phyloP scores from a whole-genome alignment of 108 stramenopile species.

The Skeletonema potamos region DNA sequence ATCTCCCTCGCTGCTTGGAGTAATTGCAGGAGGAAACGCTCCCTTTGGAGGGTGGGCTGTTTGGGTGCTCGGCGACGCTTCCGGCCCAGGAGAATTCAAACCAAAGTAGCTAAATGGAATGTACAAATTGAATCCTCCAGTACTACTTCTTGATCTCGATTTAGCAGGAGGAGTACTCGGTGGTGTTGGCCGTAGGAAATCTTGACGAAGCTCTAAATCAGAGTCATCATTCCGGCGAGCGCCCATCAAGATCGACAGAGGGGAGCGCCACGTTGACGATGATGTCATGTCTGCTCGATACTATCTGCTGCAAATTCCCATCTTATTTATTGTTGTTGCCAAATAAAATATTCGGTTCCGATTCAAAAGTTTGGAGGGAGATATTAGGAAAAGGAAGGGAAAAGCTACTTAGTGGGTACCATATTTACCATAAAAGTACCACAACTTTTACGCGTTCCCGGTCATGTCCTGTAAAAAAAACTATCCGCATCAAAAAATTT shows the following conservation, averaged over 20 bases:
- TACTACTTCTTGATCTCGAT: neutral
- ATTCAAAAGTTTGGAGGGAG: no score
- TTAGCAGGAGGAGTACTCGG: neutral
- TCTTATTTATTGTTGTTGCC: no score
- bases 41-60: constrained; percentile 17
- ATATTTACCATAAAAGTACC: no score
- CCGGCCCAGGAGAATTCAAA: neutral
- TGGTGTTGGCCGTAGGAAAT: neutral
- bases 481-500: no score
- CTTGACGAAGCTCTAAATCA: constrained; percentile 25
- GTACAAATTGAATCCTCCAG: neutral
- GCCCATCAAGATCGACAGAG: constrained; percentile 32
- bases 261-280: constrained; percentile 11
- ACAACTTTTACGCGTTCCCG: no score
- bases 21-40: constrained; percentile 40
- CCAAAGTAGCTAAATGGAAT: constrained; percentile 27
- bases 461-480: no score
- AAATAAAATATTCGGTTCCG: no score
- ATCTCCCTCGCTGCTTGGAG: neutral
- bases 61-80: neutral
- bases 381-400: no score
- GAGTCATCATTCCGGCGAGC: constrained; percentile 30
- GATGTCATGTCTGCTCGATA: constrained; percentile 10
- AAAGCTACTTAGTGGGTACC: no score
- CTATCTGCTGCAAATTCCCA: neutral